Base-by-base conservation (phyloP, 176 grass and related monocot genomes). In the Olyra latifolia region DNA sequence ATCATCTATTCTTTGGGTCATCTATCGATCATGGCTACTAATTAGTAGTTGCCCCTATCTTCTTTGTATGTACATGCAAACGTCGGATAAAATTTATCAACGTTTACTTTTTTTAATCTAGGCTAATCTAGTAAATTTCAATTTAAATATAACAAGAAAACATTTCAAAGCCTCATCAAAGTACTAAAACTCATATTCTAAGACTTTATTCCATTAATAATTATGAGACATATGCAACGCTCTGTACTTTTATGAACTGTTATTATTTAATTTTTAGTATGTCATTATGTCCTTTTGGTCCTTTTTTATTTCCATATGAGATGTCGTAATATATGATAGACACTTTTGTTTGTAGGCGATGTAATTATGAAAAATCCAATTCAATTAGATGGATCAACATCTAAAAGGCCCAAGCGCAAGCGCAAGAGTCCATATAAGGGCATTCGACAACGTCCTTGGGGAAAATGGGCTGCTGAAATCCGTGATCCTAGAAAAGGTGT, bases 381-480 rank as follows among this genome's bases (percentile, higher is more conserved):
- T n/a, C 40, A 14, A 2, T 69, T 19, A 10, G 59, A 82, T 63
- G 66, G 61, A 47, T 47, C 65, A 54, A 41, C 39, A 24, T 22
- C 50, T 80, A 41, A 17, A 8, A 70, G 11, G 16, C 12, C 59
- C 68, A 81, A 84, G 48, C n/a, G 23, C 17, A 77, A 82, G 85
- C 73, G 77, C 15, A 91, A 85, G 81, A 91, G 72, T 41, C 74
- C 70, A 1, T 91, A 84, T 65, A 91, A 76, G 49, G 89, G 89
- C 2, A 91, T 88, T n/a, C 77, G 85, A 0, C 76, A 19, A 1
- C 72, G 89, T 46, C 85, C 89, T 3, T 91, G 89, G 89, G 89
- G 89, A 3, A 85, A 85, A 72, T 91, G 89, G 89, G 89, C 85
- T 8, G 85, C 85, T 67, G 77, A 88, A 71, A 91, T 91, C 23